Conservation (phyloP, 2,329 filamentous ascomycete genomes). For the Paracoccidioides brasiliensis region DNA sequence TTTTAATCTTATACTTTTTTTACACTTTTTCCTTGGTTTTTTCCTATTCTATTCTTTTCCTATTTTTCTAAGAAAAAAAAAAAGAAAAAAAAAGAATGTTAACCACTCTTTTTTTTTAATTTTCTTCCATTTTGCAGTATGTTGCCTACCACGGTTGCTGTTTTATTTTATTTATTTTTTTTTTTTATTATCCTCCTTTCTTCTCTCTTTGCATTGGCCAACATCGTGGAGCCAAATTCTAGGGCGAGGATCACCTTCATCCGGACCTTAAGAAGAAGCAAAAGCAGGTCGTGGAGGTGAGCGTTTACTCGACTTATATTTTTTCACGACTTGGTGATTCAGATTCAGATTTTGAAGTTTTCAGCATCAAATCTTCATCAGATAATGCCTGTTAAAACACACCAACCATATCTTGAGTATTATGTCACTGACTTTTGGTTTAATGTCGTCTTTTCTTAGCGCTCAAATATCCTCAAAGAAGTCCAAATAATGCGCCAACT, state of each 20-base stretch:
- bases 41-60: background rate
- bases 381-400: background rate
- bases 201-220: slow-evolving; percentile 32
- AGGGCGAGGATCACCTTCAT: slow-evolving; percentile 88
- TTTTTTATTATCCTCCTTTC: slow-evolving; percentile 19
- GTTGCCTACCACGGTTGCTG: background rate
- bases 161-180: slow-evolving; percentile 4
- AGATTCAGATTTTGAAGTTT: background rate
- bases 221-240: slow-evolving; percentile 36
- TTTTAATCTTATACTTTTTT: background rate
- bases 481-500: slow-evolving; percentile 97
- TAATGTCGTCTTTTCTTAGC: slow-evolving; percentile 38
- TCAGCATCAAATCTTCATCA: background rate
- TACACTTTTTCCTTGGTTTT: background rate
- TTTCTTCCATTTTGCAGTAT: background rate
- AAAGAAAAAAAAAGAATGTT: too few relatives aligned
- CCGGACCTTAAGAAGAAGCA: slow-evolving; percentile 80
- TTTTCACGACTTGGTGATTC: slow-evolving; percentile 6
- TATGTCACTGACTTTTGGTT: slow-evolving; percentile 16
- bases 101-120: background rate
- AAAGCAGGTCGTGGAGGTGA: slow-evolving; percentile 96
- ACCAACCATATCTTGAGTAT: background rate
- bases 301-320: slow-evolving; percentile 28
- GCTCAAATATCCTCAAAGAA: slow-evolving; percentile 95
- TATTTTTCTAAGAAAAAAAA: too few relatives aligned